Evolutionary conservation across 2,329 filamentous ascomycete species (phyloP).

Genomic region (Clarireedia paspali): DNA sequence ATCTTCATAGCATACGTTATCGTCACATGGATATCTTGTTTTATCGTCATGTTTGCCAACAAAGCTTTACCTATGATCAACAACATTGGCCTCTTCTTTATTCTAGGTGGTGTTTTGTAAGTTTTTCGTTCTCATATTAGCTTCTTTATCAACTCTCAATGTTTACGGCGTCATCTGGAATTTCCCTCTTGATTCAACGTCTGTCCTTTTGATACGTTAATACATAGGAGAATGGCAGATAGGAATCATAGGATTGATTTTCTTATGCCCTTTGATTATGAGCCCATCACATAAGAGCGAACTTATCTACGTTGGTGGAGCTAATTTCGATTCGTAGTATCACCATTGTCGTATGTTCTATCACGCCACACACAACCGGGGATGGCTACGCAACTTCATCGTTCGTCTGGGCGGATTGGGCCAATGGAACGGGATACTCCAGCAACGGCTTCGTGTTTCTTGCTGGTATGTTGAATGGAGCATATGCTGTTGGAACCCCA

Average conservation of each 20-base stretch:
- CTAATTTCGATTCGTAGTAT: neutral
- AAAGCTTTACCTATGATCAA: constrained; percentile 44
- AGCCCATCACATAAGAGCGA: neutral
- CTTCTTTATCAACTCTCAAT: too few relatives aligned
- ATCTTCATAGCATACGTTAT: constrained; percentile 42
- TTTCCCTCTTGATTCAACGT: too few relatives aligned
- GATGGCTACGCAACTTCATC: constrained; percentile 32
- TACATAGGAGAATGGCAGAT: too few relatives aligned
- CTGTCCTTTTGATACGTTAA: too few relatives aligned
- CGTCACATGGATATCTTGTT: constrained; percentile 38
- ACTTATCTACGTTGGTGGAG: neutral
- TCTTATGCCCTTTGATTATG: neutral
- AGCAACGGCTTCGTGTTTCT: constrained; percentile 51
- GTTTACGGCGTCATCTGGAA: too few relatives aligned
- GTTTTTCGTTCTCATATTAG: constrained; percentile 35
- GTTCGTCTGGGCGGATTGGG: constrained; percentile 40
- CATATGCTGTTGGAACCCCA: constrained; percentile 58
- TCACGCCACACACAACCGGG: constrained; percentile 42
- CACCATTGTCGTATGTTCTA: constrained; percentile 42
- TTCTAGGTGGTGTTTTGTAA: constrained; percentile 39
- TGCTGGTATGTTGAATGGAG: constrained; percentile 57
- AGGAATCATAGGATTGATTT: too few relatives aligned
- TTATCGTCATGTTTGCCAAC: constrained; percentile 46
- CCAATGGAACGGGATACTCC: constrained; percentile 37
- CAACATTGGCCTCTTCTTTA: constrained; percentile 45